Evolutionary conservation across 768 basidiomycete genomes (phyloP).

Genomic region (Artomyces pyxidatus): DNA sequence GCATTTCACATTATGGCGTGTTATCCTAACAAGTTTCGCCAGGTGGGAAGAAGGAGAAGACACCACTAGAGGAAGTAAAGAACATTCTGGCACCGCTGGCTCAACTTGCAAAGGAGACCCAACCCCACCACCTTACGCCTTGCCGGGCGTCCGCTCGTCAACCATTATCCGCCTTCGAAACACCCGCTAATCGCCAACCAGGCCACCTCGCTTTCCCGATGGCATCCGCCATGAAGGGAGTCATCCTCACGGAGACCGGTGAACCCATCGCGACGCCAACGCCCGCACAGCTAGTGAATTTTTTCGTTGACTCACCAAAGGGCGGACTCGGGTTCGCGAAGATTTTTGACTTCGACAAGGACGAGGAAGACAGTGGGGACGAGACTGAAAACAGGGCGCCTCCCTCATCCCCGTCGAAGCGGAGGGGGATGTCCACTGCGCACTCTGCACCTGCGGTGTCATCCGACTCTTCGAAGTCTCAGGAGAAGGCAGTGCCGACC

Average conservation of each 20-base stretch:
- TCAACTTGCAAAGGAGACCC: constrained; percentile 25
- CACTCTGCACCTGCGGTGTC: constrained; percentile 1
- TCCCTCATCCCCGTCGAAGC: constrained; percentile 38
- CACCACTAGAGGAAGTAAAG: constrained; percentile 70
- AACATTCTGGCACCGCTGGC: constrained; percentile 51
- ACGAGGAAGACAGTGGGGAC: constrained; percentile 22
- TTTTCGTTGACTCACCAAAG: constrained; percentile 63
- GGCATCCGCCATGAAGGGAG: constrained; percentile 43
- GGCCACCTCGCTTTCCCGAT: constrained; percentile 17
- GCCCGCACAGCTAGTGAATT: constrained; percentile 53
- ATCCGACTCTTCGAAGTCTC: constrained; percentile 1
- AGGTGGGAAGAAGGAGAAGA: constrained; percentile 42
- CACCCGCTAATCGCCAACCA: constrained; percentile 40
- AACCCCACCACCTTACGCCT: constrained; percentile 21
- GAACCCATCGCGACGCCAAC: constrained; percentile 65
- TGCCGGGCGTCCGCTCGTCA: constrained; percentile 6
- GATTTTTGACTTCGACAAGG: constrained; percentile 59
- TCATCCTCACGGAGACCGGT: constrained; percentile 73
- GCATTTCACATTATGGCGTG: too few species aligned
- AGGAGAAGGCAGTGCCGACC: not conserved
- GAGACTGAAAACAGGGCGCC: constrained; percentile 21
- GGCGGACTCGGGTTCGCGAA: constrained; percentile 69
- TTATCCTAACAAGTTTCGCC: too few species aligned
- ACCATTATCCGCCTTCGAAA: constrained; percentile 35
- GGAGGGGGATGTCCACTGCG: constrained; percentile 21